phyloP scores from a whole-genome alignment of 768 basidiomycete species.

The Nidularia sp. region DNA sequence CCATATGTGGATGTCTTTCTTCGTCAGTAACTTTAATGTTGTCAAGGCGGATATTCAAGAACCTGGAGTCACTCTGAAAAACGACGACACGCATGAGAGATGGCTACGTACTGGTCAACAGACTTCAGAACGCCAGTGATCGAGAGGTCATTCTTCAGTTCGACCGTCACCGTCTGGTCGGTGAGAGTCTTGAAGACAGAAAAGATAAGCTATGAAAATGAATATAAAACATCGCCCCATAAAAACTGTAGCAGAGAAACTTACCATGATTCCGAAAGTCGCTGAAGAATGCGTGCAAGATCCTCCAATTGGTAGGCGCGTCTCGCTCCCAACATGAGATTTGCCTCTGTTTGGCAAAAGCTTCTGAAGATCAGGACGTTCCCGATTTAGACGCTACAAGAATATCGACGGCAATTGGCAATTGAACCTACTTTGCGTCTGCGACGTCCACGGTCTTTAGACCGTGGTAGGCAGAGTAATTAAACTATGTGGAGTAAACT shows the following conservation, averaged over 20 bases:
- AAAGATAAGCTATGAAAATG: slow-evolving; percentile 70
- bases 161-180: slow-evolving; percentile 94
- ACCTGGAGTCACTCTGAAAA: slow-evolving; percentile 39
- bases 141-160: slow-evolving; percentile 97
- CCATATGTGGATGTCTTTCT: slow-evolving; percentile 96
- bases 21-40: slow-evolving; percentile 91
- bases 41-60: slow-evolving; percentile 94
- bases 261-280: slow-evolving; percentile 3
- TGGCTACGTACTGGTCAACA: slow-evolving; percentile 83
- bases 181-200: slow-evolving; percentile 99
- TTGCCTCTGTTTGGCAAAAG: no score
- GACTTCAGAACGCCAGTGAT: slow-evolving; percentile 96
- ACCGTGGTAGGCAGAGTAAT: no score
- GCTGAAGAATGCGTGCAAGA: not conserved
- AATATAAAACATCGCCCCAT: not conserved
- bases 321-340: no score
- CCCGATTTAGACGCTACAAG: no score
- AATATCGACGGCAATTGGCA: no score
- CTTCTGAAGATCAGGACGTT: no score
- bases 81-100: slow-evolving; percentile 1
- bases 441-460: no score
- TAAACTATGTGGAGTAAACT: no score
- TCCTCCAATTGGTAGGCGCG: no score
- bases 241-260: slow-evolving; percentile 2
- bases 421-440: no score